A percentile compares a stretch with the other conserved stretches of the same genome.
Evolutionary conservation across 2,329 filamentous ascomycete genomes (phyloP).

Genomic region (Botryotinia convoluta): DNA sequence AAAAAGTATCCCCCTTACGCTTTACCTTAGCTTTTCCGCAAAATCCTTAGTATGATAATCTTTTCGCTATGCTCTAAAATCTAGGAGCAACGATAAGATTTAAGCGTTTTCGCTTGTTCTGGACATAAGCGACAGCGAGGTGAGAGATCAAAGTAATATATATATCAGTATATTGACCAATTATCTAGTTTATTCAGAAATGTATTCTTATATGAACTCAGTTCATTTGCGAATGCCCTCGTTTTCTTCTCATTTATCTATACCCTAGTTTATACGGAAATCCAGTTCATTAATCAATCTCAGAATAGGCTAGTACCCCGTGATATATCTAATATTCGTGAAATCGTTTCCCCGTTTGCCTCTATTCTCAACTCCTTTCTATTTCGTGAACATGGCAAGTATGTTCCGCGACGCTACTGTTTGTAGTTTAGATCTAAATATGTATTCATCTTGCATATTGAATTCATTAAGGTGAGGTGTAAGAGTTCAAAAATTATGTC

Average conservation of each 20-base stretch:
- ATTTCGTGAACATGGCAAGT: not conserved
- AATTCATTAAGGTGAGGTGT: not conserved
- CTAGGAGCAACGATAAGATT: not conserved
- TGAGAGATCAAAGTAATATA: not conserved
- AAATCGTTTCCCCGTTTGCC: not conserved
- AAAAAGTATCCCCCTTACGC: rapidly evolving
- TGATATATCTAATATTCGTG: not conserved
- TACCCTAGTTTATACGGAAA: no score
- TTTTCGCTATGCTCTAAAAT: not conserved
- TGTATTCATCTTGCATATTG: no score
- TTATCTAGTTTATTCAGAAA: not conserved
- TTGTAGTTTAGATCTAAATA: rapidly evolving
- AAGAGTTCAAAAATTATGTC: no score
- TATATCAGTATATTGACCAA: not conserved
- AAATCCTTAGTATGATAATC: no score
- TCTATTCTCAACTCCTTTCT: not conserved
- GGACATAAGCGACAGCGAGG: not conserved
- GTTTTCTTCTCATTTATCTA: not conserved
- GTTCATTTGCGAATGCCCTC: not conserved
- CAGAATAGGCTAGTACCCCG: rapidly evolving
- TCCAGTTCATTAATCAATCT: not conserved
- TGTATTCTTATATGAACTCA: not conserved
- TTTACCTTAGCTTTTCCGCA: not conserved
- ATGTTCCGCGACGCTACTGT: no score
- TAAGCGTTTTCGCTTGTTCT: not conserved